A percentile compares a stretch with the other conserved stretches of the same genome.
Evolutionary conservation across 2,329 filamentous ascomycete genomes (phyloP).

Genomic region (Pezicula rhizophila): DNA sequence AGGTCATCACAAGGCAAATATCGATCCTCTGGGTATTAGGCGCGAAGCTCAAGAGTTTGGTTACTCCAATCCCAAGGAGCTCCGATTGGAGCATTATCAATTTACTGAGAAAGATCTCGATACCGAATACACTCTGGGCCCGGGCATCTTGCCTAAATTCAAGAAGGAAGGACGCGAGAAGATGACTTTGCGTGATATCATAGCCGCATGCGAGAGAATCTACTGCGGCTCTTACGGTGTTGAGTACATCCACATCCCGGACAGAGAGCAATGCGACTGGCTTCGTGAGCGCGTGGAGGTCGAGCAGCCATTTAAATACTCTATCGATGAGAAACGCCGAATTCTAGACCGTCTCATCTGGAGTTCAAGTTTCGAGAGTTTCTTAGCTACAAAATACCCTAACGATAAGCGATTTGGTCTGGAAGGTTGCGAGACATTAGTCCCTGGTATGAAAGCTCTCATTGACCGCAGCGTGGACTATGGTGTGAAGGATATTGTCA

Average conservation of each 20-base stretch:
- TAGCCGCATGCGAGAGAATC: slow-evolving; percentile 85
- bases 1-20: slow-evolving; percentile 96
- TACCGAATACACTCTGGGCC: slow-evolving; percentile 83
- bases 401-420: slow-evolving; percentile 99
- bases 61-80: slow-evolving; percentile 83
- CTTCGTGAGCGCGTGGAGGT: slow-evolving; percentile 92
- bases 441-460: slow-evolving; percentile 97
- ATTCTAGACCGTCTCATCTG: slow-evolving; percentile 97
- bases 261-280: slow-evolving; percentile 97
- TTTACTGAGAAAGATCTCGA: slow-evolving; percentile 94
- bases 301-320: slow-evolving; percentile 92
- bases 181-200: slow-evolving; percentile 94
- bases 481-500: slow-evolving; percentile 97
- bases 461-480: slow-evolving; percentile 98
- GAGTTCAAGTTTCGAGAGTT: slow-evolving; percentile 95
- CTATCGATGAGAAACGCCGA: slow-evolving; percentile 94
- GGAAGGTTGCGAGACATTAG: slow-evolving; percentile 92
- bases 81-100: slow-evolving; percentile 87
- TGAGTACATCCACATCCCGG: slow-evolving; percentile 98
- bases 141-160: slow-evolving; percentile 92
- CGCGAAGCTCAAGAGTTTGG: slow-evolving; percentile 78
- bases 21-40: slow-evolving; percentile 91
- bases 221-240: slow-evolving; percentile 98
- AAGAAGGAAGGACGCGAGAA: slow-evolving; percentile 82
- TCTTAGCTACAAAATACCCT: slow-evolving; percentile 94